Percentiles rank a stretch among this genome's conserved stretches.
Conservation (phyloP, 306 rosid species). For the Corylus avellana region DNA sequence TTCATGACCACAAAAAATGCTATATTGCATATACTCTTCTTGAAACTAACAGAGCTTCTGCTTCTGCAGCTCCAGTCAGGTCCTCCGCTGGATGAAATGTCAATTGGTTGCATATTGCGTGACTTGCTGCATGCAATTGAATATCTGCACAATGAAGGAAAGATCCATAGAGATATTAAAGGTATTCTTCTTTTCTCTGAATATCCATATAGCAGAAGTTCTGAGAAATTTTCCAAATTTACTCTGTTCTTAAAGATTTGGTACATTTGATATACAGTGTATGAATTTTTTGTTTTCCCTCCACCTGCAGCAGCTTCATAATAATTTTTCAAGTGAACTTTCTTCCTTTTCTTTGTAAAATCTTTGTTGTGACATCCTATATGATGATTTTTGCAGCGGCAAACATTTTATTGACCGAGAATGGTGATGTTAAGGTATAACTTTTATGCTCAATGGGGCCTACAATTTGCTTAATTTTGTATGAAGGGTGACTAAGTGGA, state of each 20-base stretch:
- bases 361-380: conserved; percentile 34
- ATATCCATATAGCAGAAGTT: background rate
- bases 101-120: conserved; percentile 91
- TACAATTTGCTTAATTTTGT: conserved; percentile 19
- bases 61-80: conserved; percentile 90
- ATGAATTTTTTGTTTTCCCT: conserved; percentile 1
- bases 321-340: conserved; percentile 10
- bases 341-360: conserved; percentile 16
- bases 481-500: conserved; percentile 19
- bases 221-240: background rate
- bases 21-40: conserved; percentile 8
- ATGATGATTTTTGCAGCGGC: conserved; percentile 79
- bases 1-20: background rate
- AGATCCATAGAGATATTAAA: conserved; percentile 97
- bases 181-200: conserved; percentile 41
- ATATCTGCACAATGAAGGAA: conserved; percentile 91
- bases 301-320: conserved; percentile 9
- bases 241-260: background rate
- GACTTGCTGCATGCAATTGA: conserved; percentile 95
- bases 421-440: conserved; percentile 94
- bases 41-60: conserved; percentile 26
- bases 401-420: conserved; percentile 87
- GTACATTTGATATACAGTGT: background rate
- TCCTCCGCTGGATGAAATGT: conserved; percentile 87
- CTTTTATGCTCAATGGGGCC: conserved; percentile 22